These are phyloP conservation scores for Jamesozyma gamospora DNA, from an alignment of 805 yeast species.

Conservation along the genomic window DNA sequence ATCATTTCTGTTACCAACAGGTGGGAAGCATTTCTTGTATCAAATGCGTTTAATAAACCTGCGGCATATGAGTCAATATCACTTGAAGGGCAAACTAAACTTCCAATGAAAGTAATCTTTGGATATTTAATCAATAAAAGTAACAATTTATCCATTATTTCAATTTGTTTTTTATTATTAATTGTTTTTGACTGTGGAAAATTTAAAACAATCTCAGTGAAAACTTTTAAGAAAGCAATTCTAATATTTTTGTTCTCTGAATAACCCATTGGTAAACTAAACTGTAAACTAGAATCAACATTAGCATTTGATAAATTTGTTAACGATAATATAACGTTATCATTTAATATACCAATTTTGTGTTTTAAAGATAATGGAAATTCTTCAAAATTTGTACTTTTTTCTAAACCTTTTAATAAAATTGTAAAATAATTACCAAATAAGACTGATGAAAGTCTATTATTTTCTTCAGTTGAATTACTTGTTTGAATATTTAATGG, in stretches of 20 bases:
- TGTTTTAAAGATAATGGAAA: slow-evolving; percentile 33
- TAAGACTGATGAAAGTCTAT: slow-evolving; percentile 45
- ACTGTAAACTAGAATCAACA: slow-evolving; percentile 62
- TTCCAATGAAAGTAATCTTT: slow-evolving; percentile 40
- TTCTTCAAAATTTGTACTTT: slow-evolving; percentile 21
- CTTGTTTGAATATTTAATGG: slow-evolving; percentile 50
- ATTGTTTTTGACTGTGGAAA: slow-evolving; percentile 13
- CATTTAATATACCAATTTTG: slow-evolving; percentile 45
- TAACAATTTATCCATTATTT: slow-evolving; percentile 19
- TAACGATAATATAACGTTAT: slow-evolving; percentile 52
- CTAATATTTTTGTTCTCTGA: slow-evolving; percentile 55
- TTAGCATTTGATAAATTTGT: slow-evolving; percentile 61
- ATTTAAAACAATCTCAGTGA: slow-evolving; percentile 47
- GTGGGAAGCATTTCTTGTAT: slow-evolving; percentile 30
- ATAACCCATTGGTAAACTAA: slow-evolving; percentile 67
- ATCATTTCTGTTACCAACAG: slow-evolving; percentile 44
- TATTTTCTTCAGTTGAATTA: slow-evolving; percentile 38
- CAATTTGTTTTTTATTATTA: slow-evolving; percentile 18
- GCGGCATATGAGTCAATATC: slow-evolving; percentile 63
- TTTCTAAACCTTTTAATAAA: slow-evolving; percentile 35
- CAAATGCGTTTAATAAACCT: slow-evolving; percentile 46
- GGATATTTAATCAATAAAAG: slow-evolving; percentile 28
- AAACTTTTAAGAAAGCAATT: slow-evolving; percentile 63
- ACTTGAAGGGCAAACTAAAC: slow-evolving; percentile 49
- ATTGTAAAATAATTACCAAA: slow-evolving; percentile 62